Conservation (phyloP, 768 basidiomycete genomes). For the Saitozyma sp. region DNA sequence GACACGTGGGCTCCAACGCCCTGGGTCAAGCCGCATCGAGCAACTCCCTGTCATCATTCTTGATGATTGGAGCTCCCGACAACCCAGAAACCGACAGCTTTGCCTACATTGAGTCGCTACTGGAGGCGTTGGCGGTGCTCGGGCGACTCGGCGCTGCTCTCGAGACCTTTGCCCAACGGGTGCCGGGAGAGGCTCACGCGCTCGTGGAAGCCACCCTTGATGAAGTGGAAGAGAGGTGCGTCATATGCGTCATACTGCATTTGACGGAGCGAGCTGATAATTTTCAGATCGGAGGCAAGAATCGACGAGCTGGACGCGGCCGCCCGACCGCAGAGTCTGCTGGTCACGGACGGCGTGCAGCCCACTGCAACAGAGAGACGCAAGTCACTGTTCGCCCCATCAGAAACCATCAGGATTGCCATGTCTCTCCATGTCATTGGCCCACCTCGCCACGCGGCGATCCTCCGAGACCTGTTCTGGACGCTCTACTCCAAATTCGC, state of each 20-base stretch:
- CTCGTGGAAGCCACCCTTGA: conserved; percentile 83
- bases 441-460: conserved; percentile 67
- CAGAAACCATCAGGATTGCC: conserved; percentile 59
- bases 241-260: conserved; percentile 50
- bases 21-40: conserved; percentile 34
- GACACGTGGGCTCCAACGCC: conserved; percentile 8
- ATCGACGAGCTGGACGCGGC: conserved; percentile 20
- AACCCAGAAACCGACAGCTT: conserved; percentile 95
- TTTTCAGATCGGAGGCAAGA: conserved; percentile 5
- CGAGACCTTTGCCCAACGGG: conserved; percentile 77
- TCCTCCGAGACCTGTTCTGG: conserved; percentile 90
- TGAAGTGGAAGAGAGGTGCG: conserved; percentile 84
- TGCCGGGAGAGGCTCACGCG: conserved; percentile 77
- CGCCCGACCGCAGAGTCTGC: conserved; percentile 1
- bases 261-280: neutral
- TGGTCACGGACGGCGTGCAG: conserved; percentile 2
- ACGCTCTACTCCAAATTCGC: conserved; percentile 92
- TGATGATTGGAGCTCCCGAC: conserved; percentile 16
- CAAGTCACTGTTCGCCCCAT: conserved; percentile 27
- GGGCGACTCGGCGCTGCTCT: conserved; percentile 82
- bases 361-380: conserved; percentile 8
- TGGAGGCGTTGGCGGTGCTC: conserved; percentile 89
- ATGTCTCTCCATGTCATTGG: conserved; percentile 53
- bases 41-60: conserved; percentile 22
- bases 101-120: conserved; percentile 82